Evolutionary conservation across 2,329 filamentous ascomycete genomes (phyloP).

Genomic region (Fusarium tupiense): DNA sequence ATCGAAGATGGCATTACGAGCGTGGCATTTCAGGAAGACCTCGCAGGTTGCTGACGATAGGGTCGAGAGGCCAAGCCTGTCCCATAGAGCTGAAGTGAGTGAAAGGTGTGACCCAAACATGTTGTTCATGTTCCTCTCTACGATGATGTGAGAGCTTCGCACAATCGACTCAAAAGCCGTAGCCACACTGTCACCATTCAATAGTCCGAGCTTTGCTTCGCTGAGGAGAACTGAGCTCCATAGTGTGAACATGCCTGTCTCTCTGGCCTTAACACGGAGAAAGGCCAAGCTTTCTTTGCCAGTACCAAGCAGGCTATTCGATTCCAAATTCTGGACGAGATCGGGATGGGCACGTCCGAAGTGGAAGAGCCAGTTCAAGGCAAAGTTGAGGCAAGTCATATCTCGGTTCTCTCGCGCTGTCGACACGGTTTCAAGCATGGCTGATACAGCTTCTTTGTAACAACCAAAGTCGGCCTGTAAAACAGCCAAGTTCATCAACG

Average conservation of each 20-base stretch:
- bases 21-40: slow-evolving; percentile 79
- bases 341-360: slow-evolving; percentile 87
- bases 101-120: slow-evolving; percentile 80
- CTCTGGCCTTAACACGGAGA: slow-evolving; percentile 85
- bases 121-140: slow-evolving; percentile 77
- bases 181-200: slow-evolving; percentile 72
- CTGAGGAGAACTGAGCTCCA: slow-evolving; percentile 85
- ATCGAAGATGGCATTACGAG: slow-evolving; percentile 68
- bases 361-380: slow-evolving; percentile 94
- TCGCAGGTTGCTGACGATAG: slow-evolving; percentile 72
- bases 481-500: slow-evolving; percentile 90
- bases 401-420: slow-evolving; percentile 96
- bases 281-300: slow-evolving; percentile 86
- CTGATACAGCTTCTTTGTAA: slow-evolving; percentile 86
- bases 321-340: slow-evolving; percentile 75
- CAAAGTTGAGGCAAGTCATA: slow-evolving; percentile 91
- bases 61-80: slow-evolving; percentile 72
- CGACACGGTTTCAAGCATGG: slow-evolving; percentile 93
- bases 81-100: slow-evolving; percentile 78
- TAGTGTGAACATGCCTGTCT: slow-evolving; percentile 85
- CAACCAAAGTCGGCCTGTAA: slow-evolving; percentile 96
- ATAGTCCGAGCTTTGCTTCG: slow-evolving; percentile 83
- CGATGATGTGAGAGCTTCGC: slow-evolving; percentile 83
- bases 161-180: slow-evolving; percentile 79
- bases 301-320: slow-evolving; percentile 77